A percentile compares a stretch with the other conserved stretches of the same genome.
These are phyloP conservation scores for Oenanthe sinensis DNA, from an alignment of 129 eudicot species.

Conservation along the genomic window DNA sequence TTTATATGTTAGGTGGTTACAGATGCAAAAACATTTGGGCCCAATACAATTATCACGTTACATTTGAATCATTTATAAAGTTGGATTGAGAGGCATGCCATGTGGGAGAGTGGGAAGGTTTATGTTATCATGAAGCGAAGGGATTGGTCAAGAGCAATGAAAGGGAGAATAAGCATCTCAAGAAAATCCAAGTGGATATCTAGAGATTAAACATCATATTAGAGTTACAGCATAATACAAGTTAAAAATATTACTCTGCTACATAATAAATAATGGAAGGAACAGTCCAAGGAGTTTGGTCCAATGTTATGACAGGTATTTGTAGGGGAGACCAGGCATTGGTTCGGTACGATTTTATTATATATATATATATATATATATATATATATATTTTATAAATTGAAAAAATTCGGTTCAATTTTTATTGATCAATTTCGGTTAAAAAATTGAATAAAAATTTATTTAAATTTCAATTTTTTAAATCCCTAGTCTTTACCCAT, in stretches of 20 bases:
- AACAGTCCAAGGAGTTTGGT: background rate
- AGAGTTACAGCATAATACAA: background rate
- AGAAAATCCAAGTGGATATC: background rate
- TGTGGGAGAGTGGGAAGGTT: conserved; percentile 35
- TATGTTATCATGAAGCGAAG: background rate
- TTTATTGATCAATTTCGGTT: too few species aligned
- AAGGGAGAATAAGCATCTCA: background rate
- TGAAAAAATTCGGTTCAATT: too few species aligned
- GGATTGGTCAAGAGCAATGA: too few species aligned
- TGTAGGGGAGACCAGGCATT: background rate
- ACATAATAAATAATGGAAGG: background rate
- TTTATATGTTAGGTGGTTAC: background rate
- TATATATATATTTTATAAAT: too few species aligned
- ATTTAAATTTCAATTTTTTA: too few species aligned
- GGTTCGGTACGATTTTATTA: too few species aligned
- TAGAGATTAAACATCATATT: background rate
- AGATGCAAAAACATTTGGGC: background rate
- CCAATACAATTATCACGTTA: background rate
- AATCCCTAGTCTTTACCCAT: too few species aligned
- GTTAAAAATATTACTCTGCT: too few species aligned
- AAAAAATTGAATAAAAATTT: too few species aligned
- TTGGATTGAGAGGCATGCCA: conserved; percentile 42
- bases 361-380: too few species aligned
- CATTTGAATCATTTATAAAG: conserved; percentile 18
- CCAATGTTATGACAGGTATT: background rate